These are phyloP conservation scores for Tilletia horrida DNA, from an alignment of 1,284 basidiomycete genomes.

Conservation along the genomic window DNA sequence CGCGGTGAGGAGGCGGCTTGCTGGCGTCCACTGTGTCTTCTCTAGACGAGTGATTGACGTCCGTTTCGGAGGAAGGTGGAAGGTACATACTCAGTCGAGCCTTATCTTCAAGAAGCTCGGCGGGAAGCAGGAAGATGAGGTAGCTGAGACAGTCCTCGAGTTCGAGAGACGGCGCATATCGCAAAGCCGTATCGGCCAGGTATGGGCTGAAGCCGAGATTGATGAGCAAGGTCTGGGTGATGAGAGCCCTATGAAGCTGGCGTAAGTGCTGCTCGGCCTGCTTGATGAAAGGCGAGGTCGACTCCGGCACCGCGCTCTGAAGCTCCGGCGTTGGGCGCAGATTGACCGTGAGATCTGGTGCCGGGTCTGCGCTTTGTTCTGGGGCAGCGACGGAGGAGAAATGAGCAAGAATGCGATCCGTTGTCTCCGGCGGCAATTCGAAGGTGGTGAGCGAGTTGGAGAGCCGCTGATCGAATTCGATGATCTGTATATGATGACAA, in stretches of 20 bases:
- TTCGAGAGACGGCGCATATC: slow-evolving; percentile 64
- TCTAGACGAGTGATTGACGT: slow-evolving; percentile 24
- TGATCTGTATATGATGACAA: slow-evolving; percentile 60
- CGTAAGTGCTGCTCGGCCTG: slow-evolving; percentile 44
- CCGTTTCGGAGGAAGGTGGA: slow-evolving; percentile 21
- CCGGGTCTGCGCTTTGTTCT: neutral
- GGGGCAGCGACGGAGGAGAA: neutral
- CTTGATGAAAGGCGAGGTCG: slow-evolving; percentile 7
- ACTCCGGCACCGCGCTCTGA: neutral
- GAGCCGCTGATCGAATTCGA: slow-evolving; percentile 78
- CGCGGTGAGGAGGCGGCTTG: slow-evolving; percentile 33
- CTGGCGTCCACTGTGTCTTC: slow-evolving; percentile 42
- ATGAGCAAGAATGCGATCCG: slow-evolving; percentile 26
- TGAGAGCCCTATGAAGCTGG: slow-evolving; percentile 67
- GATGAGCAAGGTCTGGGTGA: slow-evolving; percentile 77
- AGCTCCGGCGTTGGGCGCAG: neutral
- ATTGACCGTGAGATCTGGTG: neutral
- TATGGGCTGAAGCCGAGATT: slow-evolving; percentile 75
- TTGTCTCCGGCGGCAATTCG: slow-evolving; percentile 61
- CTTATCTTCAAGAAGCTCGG: slow-evolving; percentile 65
- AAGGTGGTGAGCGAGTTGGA: slow-evolving; percentile 68
- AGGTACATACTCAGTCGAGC: slow-evolving; percentile 28
- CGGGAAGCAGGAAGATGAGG: slow-evolving; percentile 48
- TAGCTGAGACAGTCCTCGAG: slow-evolving; percentile 77
- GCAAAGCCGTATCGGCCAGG: slow-evolving; percentile 69